These are phyloP conservation scores for Arabis alpina DNA, from an alignment of 345 rosid species.

Conservation along the genomic window DNA sequence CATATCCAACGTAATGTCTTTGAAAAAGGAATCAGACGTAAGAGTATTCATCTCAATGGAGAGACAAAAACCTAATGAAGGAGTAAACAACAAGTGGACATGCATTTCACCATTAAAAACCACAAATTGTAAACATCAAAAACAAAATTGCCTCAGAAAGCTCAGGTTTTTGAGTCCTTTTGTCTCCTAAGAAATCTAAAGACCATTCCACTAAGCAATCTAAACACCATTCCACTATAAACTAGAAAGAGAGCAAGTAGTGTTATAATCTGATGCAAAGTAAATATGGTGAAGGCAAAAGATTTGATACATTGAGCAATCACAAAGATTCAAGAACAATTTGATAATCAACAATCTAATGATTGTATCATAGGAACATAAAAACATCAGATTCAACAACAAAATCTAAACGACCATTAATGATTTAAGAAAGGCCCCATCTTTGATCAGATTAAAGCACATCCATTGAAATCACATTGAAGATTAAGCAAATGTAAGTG, in stretches of 20 bases:
- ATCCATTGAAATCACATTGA: background rate
- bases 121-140: background rate
- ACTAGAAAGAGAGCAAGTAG: background rate
- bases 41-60: conserved; percentile 7
- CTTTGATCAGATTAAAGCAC: conserved; percentile 16
- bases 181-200: too few relatives aligned
- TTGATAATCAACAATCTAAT: background rate
- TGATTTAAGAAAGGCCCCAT: conserved; percentile 23
- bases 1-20: conserved; percentile 33
- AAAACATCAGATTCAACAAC: conserved; percentile 10
- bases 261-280: background rate
- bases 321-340: conserved; percentile 11
- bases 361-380: background rate
- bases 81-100: conserved; percentile 44
- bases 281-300: background rate
- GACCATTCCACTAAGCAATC: conserved; percentile 12
- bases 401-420: background rate
- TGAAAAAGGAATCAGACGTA: conserved; percentile 16
- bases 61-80: conserved; percentile 22
- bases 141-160: background rate
- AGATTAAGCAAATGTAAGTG: too few relatives aligned
- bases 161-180: too few relatives aligned
- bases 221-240: conserved; percentile 15
- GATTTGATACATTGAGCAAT: conserved; percentile 11
- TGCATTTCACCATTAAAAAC: conserved; percentile 30